Evolutionary conservation across 768 basidiomycete genomes (phyloP), one percentile per base, ranked within the genome.

Genomic region (Tricholomella constricta): DNA sequence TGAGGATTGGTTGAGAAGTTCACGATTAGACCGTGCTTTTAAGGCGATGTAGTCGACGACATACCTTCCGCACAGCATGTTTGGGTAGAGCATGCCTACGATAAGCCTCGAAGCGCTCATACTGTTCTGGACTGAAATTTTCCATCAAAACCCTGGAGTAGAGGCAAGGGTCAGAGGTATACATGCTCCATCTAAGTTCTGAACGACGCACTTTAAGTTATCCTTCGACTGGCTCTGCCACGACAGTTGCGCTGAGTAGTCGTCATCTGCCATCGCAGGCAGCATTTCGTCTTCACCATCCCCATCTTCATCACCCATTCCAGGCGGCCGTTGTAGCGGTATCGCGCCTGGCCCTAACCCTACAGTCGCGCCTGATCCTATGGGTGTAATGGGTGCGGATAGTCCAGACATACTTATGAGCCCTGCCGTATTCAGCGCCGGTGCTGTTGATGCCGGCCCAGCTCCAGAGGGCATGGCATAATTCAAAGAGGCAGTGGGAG

Each of bases 181-280:
- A 14, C 29, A 36, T 5, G 12, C 9, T 27, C 5, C 7, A 40
- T 15, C 6, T 6, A 40, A 14, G 25, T 35, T 2, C 6, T 5
- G 43, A 35, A 27, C 48, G 34, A 59, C 62, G 29, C 52, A 91
- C 90, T 90, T 92, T 25, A 92, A 72, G 64, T 93, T 92, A 64
- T 90, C 89, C 60, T 92, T 92, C 40, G 89, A 89, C 73, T 92
- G 89, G 56, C 88, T 91, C 70, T 91, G 86, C 83, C 85, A 91
- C 4, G 85, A 86, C 49, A 86, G 65, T 61, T 91, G 91, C 1
- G 89, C 88, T 10, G 89, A 90, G 67, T 91, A 92, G 57, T 92
- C 91, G 56, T 92, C 91, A 55, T 93, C 91, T 1, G 89, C 90
- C 90, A 92, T 91, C 7, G 87, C 88, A 38, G 89, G 88, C 29